These are phyloP conservation scores for Plasmodium cynomolgi DNA, from an alignment of 169 alveolate genomes.

Conservation along the genomic window DNA sequence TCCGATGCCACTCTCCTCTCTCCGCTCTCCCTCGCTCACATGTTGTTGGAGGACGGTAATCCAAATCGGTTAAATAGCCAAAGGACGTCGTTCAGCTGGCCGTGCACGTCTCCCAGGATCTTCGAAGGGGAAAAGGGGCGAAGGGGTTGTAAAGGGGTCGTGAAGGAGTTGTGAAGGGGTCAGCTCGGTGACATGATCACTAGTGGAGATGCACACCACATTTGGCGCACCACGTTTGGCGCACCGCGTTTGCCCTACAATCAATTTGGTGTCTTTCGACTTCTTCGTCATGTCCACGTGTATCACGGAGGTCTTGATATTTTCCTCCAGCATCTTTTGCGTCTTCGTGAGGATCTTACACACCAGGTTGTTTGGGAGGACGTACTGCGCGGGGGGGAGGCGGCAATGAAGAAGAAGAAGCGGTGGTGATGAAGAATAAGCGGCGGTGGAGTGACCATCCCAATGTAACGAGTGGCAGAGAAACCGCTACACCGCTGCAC, in stretches of 20 bases:
- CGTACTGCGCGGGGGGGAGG: background rate
- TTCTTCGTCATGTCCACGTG: constrained; percentile 35
- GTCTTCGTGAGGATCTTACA: constrained; percentile 19
- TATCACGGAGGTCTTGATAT: constrained; percentile 47
- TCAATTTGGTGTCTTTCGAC: constrained; percentile 43
- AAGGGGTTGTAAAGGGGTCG: background rate
- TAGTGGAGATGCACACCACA: background rate
- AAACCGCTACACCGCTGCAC: background rate
- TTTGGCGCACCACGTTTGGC: too few species aligned
- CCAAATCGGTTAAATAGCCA: constrained; percentile 92
- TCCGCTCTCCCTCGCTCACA: constrained; percentile 28
- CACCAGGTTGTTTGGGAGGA: constrained; percentile 31
- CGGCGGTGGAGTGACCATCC: background rate
- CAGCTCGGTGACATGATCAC: too few species aligned
- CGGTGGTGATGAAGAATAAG: background rate
- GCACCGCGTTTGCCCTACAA: constrained; percentile 1
- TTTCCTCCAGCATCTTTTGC: constrained; percentile 55
- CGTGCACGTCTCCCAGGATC: constrained; percentile 92
- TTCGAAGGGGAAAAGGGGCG: constrained; percentile 17
- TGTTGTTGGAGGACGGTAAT: constrained; percentile 89
- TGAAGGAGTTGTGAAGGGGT: too few species aligned
- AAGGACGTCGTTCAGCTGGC: constrained; percentile 92
- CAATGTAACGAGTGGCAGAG: background rate
- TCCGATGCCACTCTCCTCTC: too few species aligned
- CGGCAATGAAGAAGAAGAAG: too few species aligned